Evolutionary conservation across 495 filamentous ascomycete species (phyloP), one percentile per base, ranked within the genome.

Genomic region (Penicillium steckii): DNA sequence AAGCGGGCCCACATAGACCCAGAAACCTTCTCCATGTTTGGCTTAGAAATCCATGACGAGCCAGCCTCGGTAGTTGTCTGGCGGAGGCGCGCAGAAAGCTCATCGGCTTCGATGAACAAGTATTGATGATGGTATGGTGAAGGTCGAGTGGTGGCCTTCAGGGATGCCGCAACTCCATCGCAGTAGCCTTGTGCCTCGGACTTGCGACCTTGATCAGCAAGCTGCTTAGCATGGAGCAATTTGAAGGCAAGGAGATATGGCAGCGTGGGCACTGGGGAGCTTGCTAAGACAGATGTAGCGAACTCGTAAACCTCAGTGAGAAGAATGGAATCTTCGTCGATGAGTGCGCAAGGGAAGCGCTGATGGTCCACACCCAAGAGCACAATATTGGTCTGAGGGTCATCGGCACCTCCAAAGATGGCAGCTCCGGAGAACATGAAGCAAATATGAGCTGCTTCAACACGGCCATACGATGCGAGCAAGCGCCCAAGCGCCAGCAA

Each of bases 251-350:
- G 82, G 21, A 99, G 71, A 65, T 99, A 92, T 22, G 94, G 90
- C 44, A 86, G 73, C n/a, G 79, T 55, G n/a, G 80, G 73, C 12
- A 72, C 78, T 0, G 81, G 74, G 42, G 79, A 73, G 32, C 76
- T 73, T 2, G 81, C 78, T 7, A 87, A 70, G 17, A 90, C 78
- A 48, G 84, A 85, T 23, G 87, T 79, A 7, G 86, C 90, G 66
- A 86, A 95, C 60, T 99, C 95, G 64, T 94, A 96, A 3, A 94
- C 82, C 69, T 99, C 95, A 46, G 88, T 97, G 30, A 97, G 81
- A 27, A 96, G 72, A 23, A 96, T 80, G 8, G 89, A 78, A 64
- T 97, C 92, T 44, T 91, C 76, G 62, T 97, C 90, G 21, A 85
- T 79, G 52, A 89, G 82, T 27, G 85, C 78, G 43, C 82, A 75